Base-by-base conservation (phyloP, 1,284 basidiomycete species). In the Microbotryum intermedium region DNA sequence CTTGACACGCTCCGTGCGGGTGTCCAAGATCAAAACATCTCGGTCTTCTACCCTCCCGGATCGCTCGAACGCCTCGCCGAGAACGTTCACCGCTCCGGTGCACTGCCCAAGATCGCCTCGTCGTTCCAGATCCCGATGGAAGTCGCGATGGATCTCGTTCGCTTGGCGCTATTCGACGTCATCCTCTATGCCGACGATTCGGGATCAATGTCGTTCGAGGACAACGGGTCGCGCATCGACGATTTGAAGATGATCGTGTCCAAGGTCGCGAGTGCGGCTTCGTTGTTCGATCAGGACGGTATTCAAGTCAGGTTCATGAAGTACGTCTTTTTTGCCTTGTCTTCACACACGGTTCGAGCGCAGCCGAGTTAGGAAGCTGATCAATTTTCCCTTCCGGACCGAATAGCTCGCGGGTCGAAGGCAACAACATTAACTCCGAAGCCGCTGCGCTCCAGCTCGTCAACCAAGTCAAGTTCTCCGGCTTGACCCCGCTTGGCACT, bases 231-330 rank as follows among this genome's bases (percentile, higher is more conserved):
- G 58, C 72, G 77, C 46, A 77, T 77, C 58, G 58, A 76, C 55
- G 77, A 77, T 60, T 70, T 77, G 57, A 77, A 77, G 70, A 66
- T 76, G 66, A 53, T 74, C 70, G 39, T 66, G 9, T 56, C 59
- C n/a, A 61, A 62, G 46, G 76, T 78, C 50, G 75, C 77, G n/a
- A 74, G 69, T 50, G 77, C 75, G 20, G 73, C 75, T 1, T 73
- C 74, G 6, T 68, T 78, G n/a, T 78, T 78, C 66, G 78, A 79
- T 69, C 67, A 72, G 11, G 78, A 79, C 60, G 78, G 78, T 53
- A 77, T 78, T 62, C 71, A 73, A n/a, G 61, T 65, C 26, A 8
- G 18, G 13, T 7, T 4, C 9, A 3, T 11, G 18, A 21, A 9
- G 28, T n/a, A 6, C 4, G 28, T 26, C 11, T 7, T 6, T 25